Conservation (phyloP, 495 filamentous ascomycete species). For the Penicilliopsis zonata region DNA sequence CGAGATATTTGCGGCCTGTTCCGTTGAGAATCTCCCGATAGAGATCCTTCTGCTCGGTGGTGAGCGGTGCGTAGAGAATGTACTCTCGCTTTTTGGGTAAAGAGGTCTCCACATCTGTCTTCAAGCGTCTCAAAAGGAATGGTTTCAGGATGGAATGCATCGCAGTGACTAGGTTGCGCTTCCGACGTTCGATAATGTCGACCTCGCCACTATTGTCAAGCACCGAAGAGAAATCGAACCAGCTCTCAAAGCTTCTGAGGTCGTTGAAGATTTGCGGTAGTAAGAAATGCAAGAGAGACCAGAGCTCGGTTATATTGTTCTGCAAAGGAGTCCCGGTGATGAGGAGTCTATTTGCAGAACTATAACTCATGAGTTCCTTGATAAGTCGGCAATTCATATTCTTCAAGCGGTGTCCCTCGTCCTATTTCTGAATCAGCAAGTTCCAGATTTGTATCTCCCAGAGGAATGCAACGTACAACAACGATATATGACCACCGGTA, state of each 20-base stretch:
- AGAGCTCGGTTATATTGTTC: constrained; percentile 90
- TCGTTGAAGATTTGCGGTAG: constrained; percentile 87
- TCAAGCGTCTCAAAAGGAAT: constrained; percentile 76
- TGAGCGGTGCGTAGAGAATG: constrained; percentile 83
- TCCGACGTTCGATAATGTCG: constrained; percentile 37
- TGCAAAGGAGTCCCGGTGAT: constrained; percentile 94
- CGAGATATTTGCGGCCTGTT: constrained; percentile 67
- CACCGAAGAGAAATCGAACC: constrained; percentile 92
- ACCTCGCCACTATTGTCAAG: constrained; percentile 65
- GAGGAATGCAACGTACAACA: constrained; percentile 45
- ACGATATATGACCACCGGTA: constrained; percentile 96
- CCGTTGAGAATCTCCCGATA: constrained; percentile 78
- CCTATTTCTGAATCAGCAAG: constrained; percentile 29
- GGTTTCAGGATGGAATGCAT: constrained; percentile 90
- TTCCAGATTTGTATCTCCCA: neutral
- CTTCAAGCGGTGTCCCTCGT: constrained; percentile 95
- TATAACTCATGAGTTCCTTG: constrained; percentile 72
- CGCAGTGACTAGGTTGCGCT: constrained; percentile 72
- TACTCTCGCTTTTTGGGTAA: constrained; percentile 97
- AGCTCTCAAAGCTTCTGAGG: constrained; percentile 77
- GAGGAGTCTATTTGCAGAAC: constrained; percentile 77
- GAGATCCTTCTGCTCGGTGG: constrained; percentile 74
- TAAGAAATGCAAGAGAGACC: constrained; percentile 90
- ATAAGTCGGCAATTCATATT: constrained; percentile 92
- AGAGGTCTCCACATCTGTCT: constrained; percentile 80